Conservation (phyloP, 228 moss, liverwort and hornwort species). For the Sphagnum fallax region DNA sequence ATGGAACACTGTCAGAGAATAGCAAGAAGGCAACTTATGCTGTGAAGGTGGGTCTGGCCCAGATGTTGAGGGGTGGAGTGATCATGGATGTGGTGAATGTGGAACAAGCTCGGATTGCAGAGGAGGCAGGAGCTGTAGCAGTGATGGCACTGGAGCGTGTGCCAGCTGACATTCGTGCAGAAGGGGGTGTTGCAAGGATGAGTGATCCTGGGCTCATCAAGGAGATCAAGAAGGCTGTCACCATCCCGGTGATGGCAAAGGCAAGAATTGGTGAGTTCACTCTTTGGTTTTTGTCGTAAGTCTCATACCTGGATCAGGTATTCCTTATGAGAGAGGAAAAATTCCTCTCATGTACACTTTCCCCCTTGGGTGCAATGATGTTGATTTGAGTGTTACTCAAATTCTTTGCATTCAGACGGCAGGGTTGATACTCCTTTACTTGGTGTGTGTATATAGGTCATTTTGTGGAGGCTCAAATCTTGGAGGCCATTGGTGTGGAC, state of each 20-base stretch:
- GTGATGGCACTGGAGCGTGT: conserved; percentile 10
- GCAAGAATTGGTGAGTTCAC: conserved; percentile 7
- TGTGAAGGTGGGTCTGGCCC: conserved; percentile 10
- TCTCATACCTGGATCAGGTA: neutral
- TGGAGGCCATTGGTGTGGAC: conserved; percentile 7
- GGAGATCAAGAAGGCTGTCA: conserved; percentile 10
- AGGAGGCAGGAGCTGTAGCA: conserved; percentile 8
- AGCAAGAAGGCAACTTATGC: conserved; percentile 4
- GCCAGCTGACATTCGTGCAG: conserved; percentile 6
- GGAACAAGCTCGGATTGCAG: conserved; percentile 8
- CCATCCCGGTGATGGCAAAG: conserved; percentile 10
- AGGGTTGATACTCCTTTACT: too few species aligned
- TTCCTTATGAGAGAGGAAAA: too few species aligned
- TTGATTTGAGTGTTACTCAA: neutral
- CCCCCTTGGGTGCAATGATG: neutral
- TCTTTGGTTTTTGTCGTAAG: neutral
- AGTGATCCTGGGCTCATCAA: conserved; percentile 9
- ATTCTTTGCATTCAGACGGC: neutral
- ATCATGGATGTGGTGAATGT: conserved; percentile 9
- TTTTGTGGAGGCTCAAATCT: conserved; percentile 10
- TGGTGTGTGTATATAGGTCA: neutral
- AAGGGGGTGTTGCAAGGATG: conserved; percentile 9
- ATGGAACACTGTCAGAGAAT: neutral
- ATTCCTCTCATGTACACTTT: neutral
- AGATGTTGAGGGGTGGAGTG: conserved; percentile 6